Percentiles rank a stretch among this genome's conserved stretches.
These are phyloP conservation scores for Macadamia tetraphylla DNA, from an alignment of 164 flowering plant species.

Conservation along the genomic window DNA sequence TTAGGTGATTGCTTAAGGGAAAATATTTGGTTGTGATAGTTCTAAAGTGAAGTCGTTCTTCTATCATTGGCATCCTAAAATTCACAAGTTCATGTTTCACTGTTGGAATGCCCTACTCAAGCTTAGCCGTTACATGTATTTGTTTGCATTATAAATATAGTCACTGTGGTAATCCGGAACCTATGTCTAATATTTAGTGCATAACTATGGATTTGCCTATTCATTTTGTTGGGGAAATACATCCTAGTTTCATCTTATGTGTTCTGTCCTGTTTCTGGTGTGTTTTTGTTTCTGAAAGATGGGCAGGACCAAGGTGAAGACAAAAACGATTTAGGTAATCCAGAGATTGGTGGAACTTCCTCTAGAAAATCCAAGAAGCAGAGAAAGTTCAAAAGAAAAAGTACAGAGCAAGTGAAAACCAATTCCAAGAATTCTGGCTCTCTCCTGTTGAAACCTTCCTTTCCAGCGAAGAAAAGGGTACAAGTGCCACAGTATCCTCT, in stretches of 20 bases:
- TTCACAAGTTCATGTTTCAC: too few relatives aligned
- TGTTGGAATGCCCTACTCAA: too few relatives aligned
- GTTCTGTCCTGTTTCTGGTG: neutral
- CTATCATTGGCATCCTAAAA: too few relatives aligned
- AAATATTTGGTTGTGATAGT: too few relatives aligned
- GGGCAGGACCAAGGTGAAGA: constrained; percentile 27
- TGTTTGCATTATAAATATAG: too few relatives aligned
- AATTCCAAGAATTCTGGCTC: constrained; percentile 20
- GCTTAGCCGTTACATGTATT: too few relatives aligned
- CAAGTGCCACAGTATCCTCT: constrained; percentile 59
- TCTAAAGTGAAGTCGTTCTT: too few relatives aligned
- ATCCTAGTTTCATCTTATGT: neutral
- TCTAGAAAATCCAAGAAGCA: constrained; percentile 14
- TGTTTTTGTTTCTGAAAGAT: constrained; percentile 21
- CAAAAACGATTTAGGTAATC: constrained; percentile 9
- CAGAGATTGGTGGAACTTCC: constrained; percentile 10
- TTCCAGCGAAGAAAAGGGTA: constrained; percentile 83
- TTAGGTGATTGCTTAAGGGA: too few relatives aligned
- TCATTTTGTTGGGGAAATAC: neutral
- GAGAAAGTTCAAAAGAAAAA: constrained; percentile 14
- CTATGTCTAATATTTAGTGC: too few relatives aligned
- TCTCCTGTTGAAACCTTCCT: constrained; percentile 42
- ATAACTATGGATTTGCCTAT: too few relatives aligned
- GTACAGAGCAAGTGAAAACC: constrained; percentile 13
- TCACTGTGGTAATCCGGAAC: too few relatives aligned